Evolutionary conservation across 2,329 filamentous ascomycete genomes (phyloP).

Genomic region (Ophiostoma piceae): DNA sequence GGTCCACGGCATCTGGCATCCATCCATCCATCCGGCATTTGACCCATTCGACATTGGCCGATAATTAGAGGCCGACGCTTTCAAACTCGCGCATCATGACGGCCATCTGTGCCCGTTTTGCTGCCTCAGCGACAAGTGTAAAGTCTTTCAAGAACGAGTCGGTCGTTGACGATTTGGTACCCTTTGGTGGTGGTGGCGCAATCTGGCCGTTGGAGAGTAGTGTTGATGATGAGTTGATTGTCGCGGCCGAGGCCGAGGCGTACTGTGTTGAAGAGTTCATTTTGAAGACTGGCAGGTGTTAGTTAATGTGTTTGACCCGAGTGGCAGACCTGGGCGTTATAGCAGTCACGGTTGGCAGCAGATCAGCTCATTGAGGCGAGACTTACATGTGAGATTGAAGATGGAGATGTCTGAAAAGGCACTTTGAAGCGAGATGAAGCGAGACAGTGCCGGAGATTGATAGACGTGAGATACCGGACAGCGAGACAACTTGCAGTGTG

Average conservation of each 20-base stretch:
- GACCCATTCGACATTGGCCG: background rate
- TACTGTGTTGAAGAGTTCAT: conserved; percentile 20
- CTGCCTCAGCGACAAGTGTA: conserved; percentile 83
- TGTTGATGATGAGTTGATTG: background rate
- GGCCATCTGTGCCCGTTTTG: conserved; percentile 86
- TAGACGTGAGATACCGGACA: background rate
- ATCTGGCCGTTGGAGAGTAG: conserved; percentile 23
- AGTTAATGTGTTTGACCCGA: no score
- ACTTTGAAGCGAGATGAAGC: background rate
- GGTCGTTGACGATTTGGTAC: conserved; percentile 40
- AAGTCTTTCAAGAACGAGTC: conserved; percentile 70
- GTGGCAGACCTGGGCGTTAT: background rate
- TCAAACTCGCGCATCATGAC: conserved; percentile 83
- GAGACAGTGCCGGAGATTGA: background rate
- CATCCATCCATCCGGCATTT: background rate
- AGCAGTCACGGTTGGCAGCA: background rate
- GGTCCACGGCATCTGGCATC: background rate
- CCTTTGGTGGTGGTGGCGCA: conserved; percentile 31
- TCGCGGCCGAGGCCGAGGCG: background rate
- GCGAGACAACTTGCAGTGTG: background rate
- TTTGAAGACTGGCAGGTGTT: background rate
- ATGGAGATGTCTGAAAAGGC: background rate
- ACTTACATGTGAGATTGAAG: background rate
- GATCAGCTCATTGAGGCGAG: background rate
- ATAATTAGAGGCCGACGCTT: conserved; percentile 53